Evolutionary conservation across 1,139 yeast species (phyloP).

Genomic region (Geotrichum aggregatum): DNA sequence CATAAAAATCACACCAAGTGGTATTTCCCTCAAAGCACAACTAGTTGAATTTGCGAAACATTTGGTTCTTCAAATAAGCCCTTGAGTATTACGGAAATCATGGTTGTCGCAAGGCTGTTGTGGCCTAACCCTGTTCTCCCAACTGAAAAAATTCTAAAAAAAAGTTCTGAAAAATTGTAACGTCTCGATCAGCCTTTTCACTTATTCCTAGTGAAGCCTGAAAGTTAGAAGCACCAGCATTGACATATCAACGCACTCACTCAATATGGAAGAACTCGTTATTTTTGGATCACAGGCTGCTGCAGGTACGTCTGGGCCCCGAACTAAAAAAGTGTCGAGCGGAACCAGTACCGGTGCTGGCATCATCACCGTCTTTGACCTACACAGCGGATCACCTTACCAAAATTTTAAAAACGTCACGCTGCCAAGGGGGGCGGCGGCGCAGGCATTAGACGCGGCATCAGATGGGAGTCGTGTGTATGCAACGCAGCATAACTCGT

Average conservation of each 20-base stretch:
- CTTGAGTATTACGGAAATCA: no score
- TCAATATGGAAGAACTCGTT: constrained; percentile 35
- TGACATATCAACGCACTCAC: no score
- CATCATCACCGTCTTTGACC: constrained; percentile 22
- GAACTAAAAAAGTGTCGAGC: constrained; percentile 17
- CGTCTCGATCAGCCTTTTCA: not conserved
- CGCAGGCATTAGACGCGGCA: constrained; percentile 15
- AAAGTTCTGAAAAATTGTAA: not conserved
- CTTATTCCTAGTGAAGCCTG: no score
- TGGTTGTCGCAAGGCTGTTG: no score
- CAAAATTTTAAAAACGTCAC: constrained; percentile 22
- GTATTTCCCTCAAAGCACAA: no score
- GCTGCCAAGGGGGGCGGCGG: constrained; percentile 12
- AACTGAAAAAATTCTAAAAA: not conserved
- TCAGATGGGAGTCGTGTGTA: constrained; percentile 42
- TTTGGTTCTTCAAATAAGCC: no score
- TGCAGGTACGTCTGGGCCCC: constrained; percentile 15
- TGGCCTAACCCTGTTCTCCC: constrained; percentile 3
- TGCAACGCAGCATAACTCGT: constrained; percentile 63
- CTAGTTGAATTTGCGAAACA: no score
- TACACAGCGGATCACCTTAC: constrained; percentile 20
- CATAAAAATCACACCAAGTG: no score
- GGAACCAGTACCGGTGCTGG: constrained; percentile 20
- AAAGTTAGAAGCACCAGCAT: no score
- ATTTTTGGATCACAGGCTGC: constrained; percentile 29